These are phyloP conservation scores for Teratosphaeria gauchensis DNA, from an alignment of 2,329 filamentous ascomycete species.

Conservation along the genomic window DNA sequence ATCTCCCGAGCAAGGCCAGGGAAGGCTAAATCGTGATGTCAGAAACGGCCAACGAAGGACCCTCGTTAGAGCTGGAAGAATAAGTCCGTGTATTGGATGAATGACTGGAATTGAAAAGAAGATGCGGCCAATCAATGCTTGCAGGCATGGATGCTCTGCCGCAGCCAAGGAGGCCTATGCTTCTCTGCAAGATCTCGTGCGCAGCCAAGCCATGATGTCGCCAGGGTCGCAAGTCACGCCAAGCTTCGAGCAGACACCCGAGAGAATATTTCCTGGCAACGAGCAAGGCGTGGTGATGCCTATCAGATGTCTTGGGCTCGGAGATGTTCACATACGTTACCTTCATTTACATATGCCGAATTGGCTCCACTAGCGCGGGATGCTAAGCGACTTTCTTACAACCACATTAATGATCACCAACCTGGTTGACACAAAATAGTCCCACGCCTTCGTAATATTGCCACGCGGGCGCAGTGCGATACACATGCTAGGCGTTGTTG, in stretches of 20 bases:
- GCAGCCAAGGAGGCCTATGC: no score
- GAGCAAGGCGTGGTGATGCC: no score
- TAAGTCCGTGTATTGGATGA: neutral
- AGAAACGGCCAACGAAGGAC: neutral
- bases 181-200: no score
- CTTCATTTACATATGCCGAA: neutral
- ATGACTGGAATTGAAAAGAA: neutral
- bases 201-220: no score
- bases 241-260: no score
- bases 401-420: neutral
- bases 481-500: neutral
- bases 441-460: neutral
- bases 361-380: neutral
- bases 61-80: neutral
- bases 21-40: neutral
- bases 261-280: no score
- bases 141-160: neutral
- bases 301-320: no score
- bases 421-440: neutral
- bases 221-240: no score
- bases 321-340: neutral
- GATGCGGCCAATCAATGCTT: neutral
- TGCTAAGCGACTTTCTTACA: neutral
- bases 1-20: neutral
- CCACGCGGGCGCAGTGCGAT: neutral